Evolutionary conservation across 2,329 filamentous ascomycete species (phyloP).

Genomic region (Amylocarpus encephaloides): DNA sequence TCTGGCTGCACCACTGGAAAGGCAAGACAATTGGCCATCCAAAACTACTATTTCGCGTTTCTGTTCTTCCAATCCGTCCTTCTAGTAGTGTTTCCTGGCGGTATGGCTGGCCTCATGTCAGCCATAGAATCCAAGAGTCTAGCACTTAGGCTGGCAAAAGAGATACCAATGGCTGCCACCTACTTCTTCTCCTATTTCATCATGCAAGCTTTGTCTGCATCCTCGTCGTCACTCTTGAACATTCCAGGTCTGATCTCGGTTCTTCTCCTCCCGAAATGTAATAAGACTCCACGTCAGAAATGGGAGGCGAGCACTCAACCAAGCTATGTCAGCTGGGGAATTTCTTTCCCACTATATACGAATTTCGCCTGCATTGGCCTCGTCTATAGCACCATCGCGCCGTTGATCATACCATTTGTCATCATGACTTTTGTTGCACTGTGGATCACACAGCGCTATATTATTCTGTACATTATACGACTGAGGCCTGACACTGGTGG

Average conservation of each 20-base stretch:
- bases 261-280: constrained; percentile 13
- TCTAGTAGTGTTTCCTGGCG: no score
- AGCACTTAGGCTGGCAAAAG: constrained; percentile 14
- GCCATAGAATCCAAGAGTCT: background rate
- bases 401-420: constrained; percentile 16
- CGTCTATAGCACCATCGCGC: constrained; percentile 20
- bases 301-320: constrained; percentile 2
- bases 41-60: constrained; percentile 64
- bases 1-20: constrained; percentile 25
- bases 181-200: constrained; percentile 26
- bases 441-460: constrained; percentile 14
- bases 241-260: constrained; percentile 12
- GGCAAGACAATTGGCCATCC: constrained; percentile 37
- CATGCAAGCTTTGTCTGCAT: constrained; percentile 14
- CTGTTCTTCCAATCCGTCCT: constrained; percentile 52
- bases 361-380: constrained; percentile 22
- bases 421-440: constrained; percentile 15
- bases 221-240: constrained; percentile 11
- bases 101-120: no score
- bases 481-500: constrained; percentile 43
- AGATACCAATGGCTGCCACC: constrained; percentile 21
- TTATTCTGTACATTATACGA: constrained; percentile 11
- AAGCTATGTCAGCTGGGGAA: constrained; percentile 9
- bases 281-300: constrained; percentile 10
- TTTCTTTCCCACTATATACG: constrained; percentile 10